These are phyloP conservation scores for Podospora conica DNA, from an alignment of 495 filamentous ascomycete genomes.

Conservation along the genomic window DNA sequence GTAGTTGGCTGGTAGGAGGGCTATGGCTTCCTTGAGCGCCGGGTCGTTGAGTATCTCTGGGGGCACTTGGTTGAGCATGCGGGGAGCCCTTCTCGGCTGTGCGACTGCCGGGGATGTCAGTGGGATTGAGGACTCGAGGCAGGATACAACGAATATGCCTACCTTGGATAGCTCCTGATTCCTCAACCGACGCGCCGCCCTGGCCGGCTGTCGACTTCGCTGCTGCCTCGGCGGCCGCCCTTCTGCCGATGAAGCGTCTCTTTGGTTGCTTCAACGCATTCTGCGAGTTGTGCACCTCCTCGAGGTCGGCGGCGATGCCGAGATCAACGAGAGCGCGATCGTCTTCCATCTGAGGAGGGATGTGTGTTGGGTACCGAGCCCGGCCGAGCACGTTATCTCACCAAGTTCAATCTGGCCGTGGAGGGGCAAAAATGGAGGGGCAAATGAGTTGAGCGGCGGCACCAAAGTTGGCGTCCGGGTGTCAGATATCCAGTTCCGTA, in stretches of 20 bases:
- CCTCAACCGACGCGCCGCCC: conserved; percentile 51
- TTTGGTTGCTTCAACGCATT: conserved; percentile 52
- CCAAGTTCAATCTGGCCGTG: not conserved
- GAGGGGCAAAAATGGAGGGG: not conserved
- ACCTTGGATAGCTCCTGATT: conserved; percentile 61
- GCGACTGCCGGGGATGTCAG: conserved; percentile 31
- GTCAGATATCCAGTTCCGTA: not conserved
- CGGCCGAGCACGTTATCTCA: too few relatives aligned
- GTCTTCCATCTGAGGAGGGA: conserved; percentile 41
- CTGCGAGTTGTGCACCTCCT: conserved; percentile 37
- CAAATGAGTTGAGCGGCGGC: not conserved
- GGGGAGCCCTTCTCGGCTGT: conserved; percentile 60
- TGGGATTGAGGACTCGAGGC: not conserved
- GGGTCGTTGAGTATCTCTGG: conserved; percentile 77
- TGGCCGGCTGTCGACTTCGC: conserved; percentile 37
- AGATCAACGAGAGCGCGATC: conserved; percentile 46
- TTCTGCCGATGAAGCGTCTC: conserved; percentile 73
- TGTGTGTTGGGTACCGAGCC: not conserved
- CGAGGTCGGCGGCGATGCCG: conserved; percentile 50
- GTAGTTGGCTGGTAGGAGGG: conserved; percentile 86
- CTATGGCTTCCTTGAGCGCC: conserved; percentile 83
- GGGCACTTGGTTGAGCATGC: conserved; percentile 85
- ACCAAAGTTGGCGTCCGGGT: not conserved
- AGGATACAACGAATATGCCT: conserved; percentile 1
- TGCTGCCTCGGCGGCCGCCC: conserved; percentile 46